A percentile compares a stretch with the other conserved stretches of the same genome.
Evolutionary conservation across 1,139 yeast genomes (phyloP).

Genomic region (Debaryomyces nepalensis): DNA sequence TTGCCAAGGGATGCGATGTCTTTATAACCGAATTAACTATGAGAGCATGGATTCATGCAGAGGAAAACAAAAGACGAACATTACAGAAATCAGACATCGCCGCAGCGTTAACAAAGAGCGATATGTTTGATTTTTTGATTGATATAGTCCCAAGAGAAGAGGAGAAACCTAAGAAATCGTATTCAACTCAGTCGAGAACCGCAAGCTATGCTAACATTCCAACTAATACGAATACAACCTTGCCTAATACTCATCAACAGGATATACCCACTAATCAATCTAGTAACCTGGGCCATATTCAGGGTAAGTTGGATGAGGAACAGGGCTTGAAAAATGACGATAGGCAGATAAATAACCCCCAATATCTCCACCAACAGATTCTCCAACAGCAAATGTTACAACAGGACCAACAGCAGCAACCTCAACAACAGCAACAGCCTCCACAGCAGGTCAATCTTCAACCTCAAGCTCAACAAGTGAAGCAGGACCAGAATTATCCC

Average conservation of each 20-base stretch:
- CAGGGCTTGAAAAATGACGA: slow-evolving; percentile 11
- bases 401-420: slow-evolving; percentile 23
- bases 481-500: slow-evolving; percentile 4
- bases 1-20: slow-evolving; percentile 97
- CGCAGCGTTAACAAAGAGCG: slow-evolving; percentile 90
- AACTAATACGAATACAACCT: slow-evolving; percentile 4
- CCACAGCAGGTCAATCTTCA: slow-evolving; percentile 14
- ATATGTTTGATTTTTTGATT: slow-evolving; percentile 94
- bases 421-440: slow-evolving; percentile 17
- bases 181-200: slow-evolving; percentile 23
- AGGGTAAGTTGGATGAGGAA: slow-evolving; percentile 11
- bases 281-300: slow-evolving; percentile 2
- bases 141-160: slow-evolving; percentile 93
- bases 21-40: slow-evolving; percentile 95
- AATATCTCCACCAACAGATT: slow-evolving; percentile 21
- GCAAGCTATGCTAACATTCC: slow-evolving; percentile 17
- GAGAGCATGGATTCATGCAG: slow-evolving; percentile 99
- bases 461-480: slow-evolving; percentile 8
- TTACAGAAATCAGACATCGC: slow-evolving; percentile 93
- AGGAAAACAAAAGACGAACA: slow-evolving; percentile 91
- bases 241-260: slow-evolving; percentile 12
- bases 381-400: slow-evolving; percentile 22
- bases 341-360: slow-evolving; percentile 6
- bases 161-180: slow-evolving; percentile 55
- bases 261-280: slow-evolving; percentile 12